These are phyloP conservation scores for Chalciporus chontae DNA, from an alignment of 768 basidiomycete species.

Conservation along the genomic window DNA sequence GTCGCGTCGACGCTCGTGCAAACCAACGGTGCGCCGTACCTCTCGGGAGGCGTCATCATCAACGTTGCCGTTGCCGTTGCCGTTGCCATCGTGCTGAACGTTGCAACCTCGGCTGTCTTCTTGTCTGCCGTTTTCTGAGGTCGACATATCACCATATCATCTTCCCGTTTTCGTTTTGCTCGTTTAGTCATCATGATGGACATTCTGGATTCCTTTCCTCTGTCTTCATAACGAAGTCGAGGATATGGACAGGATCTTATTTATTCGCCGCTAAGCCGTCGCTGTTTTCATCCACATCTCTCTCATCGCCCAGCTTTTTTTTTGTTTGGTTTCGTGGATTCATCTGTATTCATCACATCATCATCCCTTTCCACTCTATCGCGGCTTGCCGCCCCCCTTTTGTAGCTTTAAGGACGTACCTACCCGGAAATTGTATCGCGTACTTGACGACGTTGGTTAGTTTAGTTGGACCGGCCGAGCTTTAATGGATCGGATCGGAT, in stretches of 20 bases:
- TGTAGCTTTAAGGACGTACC: neutral
- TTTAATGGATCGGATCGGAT: neutral
- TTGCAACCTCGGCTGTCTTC: constrained; percentile 1
- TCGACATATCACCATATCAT: neutral
- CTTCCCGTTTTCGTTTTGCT: neutral
- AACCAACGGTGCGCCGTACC: constrained; percentile 13
- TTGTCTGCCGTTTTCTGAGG: neutral
- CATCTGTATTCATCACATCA: neutral
- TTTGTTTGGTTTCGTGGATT: neutral
- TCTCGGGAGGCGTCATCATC: constrained; percentile 6
- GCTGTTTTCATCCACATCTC: neutral
- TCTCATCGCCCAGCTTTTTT: neutral
- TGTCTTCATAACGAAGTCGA: neutral
- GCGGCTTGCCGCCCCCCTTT: neutral
- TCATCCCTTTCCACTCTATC: neutral
- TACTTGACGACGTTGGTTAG: neutral
- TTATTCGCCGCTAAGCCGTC: neutral
- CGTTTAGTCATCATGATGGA: too few relatives aligned
- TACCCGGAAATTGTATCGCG: neutral
- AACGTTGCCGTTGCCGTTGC: too few relatives aligned
- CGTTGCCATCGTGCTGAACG: constrained; percentile 2
- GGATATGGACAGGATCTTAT: neutral
- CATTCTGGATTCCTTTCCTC: neutral
- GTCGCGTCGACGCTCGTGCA: neutral
- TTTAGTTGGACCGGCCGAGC: neutral